Conservation (phyloP, 768 basidiomycete genomes). For the Lactarius evosmus region DNA sequence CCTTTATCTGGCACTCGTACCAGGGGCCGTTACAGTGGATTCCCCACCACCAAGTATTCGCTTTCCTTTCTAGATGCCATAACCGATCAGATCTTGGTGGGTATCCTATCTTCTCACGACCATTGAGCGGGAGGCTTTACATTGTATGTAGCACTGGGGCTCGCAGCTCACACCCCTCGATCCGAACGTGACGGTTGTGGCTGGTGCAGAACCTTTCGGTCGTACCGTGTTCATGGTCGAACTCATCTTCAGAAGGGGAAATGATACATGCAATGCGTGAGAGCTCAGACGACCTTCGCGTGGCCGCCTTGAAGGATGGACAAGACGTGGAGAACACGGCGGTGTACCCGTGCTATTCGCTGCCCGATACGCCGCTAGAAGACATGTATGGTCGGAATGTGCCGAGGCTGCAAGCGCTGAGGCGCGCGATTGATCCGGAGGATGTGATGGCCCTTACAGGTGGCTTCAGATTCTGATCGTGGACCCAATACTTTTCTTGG, state of each 20-base stretch:
- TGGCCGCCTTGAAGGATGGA: too few relatives aligned
- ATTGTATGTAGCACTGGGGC: background rate
- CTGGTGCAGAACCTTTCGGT: background rate
- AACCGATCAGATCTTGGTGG: background rate
- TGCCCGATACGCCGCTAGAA: too few relatives aligned
- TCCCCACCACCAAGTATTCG: background rate
- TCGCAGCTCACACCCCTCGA: background rate
- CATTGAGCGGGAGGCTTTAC: background rate
- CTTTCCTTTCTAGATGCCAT: background rate
- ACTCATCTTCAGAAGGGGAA: too few relatives aligned
- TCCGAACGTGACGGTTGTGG: background rate
- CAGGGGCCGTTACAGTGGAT: background rate
- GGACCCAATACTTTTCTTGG: too few relatives aligned
- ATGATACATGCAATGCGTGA: background rate
- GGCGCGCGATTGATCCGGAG: conserved; percentile 18
- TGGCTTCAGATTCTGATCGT: conserved; percentile 26
- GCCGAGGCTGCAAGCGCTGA: conserved; percentile 7
- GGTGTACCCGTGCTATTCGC: too few relatives aligned
- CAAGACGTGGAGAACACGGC: too few relatives aligned
- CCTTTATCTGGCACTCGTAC: background rate
- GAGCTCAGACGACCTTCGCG: too few relatives aligned
- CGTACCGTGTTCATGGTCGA: background rate
- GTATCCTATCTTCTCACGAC: background rate
- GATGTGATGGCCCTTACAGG: conserved; percentile 28
- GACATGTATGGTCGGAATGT: conserved; percentile 26